Conservation (phyloP, 2,329 filamentous ascomycete species). For the Diaporthe sp. region DNA sequence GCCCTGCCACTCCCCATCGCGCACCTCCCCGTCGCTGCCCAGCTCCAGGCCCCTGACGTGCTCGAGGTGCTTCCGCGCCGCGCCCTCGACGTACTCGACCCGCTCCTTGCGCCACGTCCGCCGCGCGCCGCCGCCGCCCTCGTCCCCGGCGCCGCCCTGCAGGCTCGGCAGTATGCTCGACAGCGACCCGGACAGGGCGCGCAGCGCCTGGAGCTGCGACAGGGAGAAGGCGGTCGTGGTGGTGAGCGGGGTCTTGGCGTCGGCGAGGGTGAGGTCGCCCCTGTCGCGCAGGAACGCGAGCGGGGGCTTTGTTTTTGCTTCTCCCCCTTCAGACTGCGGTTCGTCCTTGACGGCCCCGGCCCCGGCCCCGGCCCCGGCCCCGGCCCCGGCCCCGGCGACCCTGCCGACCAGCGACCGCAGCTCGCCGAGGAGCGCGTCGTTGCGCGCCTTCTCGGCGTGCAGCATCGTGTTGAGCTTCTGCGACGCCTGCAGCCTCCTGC, state of each 20-base stretch:
- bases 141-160: constrained; percentile 42
- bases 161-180: constrained; percentile 77
- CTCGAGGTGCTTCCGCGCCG: constrained; percentile 83
- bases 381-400: constrained; percentile 35
- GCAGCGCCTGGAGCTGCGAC: constrained; percentile 85
- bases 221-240: constrained; percentile 84
- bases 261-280: constrained; percentile 64
- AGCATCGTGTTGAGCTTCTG: constrained; percentile 80
- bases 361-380: too few relatives aligned
- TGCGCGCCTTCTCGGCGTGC: constrained; percentile 77
- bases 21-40: constrained; percentile 71
- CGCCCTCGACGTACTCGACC: constrained; percentile 85
- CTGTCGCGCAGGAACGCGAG: constrained; percentile 72
- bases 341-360: constrained; percentile 41
- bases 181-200: constrained; percentile 72
- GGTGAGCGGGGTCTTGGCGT: constrained; percentile 69
- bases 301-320: constrained; percentile 44
- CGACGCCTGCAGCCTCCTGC: constrained; percentile 83
- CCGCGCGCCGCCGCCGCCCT: constrained; percentile 50
- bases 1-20: constrained; percentile 75
- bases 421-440: constrained; percentile 77
- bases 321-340: constrained; percentile 1
- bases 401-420: constrained; percentile 64
- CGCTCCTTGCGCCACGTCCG: constrained; percentile 78
- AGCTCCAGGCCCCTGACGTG: constrained; percentile 76